Conservation (phyloP, 441 rosid genomes). For the Populus hybrid region DNA sequence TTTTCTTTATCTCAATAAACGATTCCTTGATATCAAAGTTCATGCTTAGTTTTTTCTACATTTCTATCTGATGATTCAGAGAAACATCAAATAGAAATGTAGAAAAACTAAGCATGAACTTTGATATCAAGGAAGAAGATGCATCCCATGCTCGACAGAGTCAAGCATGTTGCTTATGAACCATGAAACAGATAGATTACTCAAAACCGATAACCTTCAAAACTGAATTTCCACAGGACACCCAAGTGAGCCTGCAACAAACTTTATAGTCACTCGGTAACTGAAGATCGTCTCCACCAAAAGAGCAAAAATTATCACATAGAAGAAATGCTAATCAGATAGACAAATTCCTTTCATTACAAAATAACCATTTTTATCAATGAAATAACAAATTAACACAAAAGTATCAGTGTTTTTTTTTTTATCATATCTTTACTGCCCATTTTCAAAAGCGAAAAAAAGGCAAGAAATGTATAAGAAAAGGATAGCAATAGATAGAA, state of each 20-base stretch:
- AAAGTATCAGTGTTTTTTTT: background rate
- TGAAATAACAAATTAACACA: background rate
- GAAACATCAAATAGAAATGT: background rate
- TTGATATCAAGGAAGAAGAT: background rate
- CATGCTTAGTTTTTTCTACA: background rate
- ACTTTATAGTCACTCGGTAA: background rate
- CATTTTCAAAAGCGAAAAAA: background rate
- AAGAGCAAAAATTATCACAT: background rate
- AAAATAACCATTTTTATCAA: no score
- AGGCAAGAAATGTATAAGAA: background rate
- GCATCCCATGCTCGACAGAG: background rate
- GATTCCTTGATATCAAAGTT: background rate
- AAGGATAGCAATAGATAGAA: background rate
- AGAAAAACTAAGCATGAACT: no score
- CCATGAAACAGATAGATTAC: background rate
- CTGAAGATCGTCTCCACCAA: background rate
- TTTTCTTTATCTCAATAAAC: background rate
- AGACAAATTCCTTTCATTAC: background rate
- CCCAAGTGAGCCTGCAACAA: background rate
- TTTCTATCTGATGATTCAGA: background rate
- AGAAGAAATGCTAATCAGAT: background rate
- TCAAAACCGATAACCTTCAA: background rate
- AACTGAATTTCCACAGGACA: background rate
- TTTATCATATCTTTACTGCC: background rate
- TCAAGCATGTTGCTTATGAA: background rate